Evolutionary conservation across 1,139 yeast genomes (phyloP), one percentile per base, ranked within the genome.

Genomic region (Saccharomycopsis phalli): DNA sequence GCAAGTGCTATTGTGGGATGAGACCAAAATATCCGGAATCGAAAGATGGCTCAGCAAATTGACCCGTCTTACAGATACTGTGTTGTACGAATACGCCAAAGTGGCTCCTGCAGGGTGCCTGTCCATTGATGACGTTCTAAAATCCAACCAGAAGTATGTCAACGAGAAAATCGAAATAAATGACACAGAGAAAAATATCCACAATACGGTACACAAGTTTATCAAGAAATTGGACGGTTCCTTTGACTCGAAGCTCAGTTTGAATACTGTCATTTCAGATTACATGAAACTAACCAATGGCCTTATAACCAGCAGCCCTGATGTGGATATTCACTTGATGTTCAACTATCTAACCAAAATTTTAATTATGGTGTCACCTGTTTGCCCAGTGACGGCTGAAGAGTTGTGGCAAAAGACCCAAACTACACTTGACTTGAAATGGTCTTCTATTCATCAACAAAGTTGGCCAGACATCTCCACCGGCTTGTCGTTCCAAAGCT

Each of bases 1-100:
- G 1, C 95, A 87, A 51, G 74, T 79, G 3, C 65, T 91, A 47
- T 76, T 78, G 50, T 91, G 98, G 98, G 93, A 88, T 52, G 95
- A 86, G 51, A 66, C 69, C 3, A 91, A 83, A 55, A 88, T 91
- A 47, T 75, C 72, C 17, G 98, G 98, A 3, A 70, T 82, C 29
- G 84, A 83, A 53, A 68, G 97, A 47, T 91, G 97, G 96, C 59
- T 91, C 35, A 68, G 69, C 28, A 75, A 76, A 47, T 75, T 87
- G 2, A 49, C 78, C 7, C 55, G 57, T n/a, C 49, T 78, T 25
- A 58, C 65, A n/a, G 60, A 56, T 1, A 42, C 36, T 2, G 25
- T 61, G 10, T 41, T 55, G 4, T n/a, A n/a, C 7, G 36, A 19
- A 16, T 17, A 21, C 10, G 10, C 16, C 16, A 28, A 34, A 30